Conservation (phyloP, 2,329 filamentous ascomycete species). For the Botrytis tulipae region DNA sequence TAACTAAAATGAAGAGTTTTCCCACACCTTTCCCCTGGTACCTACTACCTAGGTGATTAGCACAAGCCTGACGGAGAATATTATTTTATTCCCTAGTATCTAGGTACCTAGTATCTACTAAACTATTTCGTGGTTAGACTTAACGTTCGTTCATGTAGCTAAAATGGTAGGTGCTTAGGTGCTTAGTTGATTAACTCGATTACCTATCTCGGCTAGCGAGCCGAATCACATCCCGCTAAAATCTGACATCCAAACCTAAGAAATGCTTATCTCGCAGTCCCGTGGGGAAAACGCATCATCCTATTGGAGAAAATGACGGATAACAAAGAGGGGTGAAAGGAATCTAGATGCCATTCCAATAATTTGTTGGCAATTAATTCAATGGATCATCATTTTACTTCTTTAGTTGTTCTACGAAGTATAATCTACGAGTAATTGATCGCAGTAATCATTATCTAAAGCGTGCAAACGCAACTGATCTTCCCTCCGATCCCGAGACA, state of each 20-base stretch:
- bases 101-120: background rate
- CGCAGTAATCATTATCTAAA: background rate
- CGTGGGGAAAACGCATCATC: background rate
- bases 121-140: background rate
- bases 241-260: background rate
- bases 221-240: background rate
- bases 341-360: background rate
- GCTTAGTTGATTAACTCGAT: background rate
- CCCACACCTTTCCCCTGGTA: background rate
- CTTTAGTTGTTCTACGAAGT: background rate
- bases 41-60: background rate
- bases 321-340: background rate
- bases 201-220: background rate
- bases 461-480: background rate
- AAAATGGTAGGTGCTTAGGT: background rate
- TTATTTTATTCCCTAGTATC: background rate
- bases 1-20: background rate
- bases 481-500: background rate
- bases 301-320: slow-evolving; percentile 1
- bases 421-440: background rate
- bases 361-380: background rate
- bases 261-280: slow-evolving; percentile 9
- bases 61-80: background rate
- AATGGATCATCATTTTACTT: background rate
- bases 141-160: background rate